These are phyloP conservation scores for Volvox reticuliferus DNA, from an alignment of 139 green algal genomes.

Conservation along the genomic window DNA sequence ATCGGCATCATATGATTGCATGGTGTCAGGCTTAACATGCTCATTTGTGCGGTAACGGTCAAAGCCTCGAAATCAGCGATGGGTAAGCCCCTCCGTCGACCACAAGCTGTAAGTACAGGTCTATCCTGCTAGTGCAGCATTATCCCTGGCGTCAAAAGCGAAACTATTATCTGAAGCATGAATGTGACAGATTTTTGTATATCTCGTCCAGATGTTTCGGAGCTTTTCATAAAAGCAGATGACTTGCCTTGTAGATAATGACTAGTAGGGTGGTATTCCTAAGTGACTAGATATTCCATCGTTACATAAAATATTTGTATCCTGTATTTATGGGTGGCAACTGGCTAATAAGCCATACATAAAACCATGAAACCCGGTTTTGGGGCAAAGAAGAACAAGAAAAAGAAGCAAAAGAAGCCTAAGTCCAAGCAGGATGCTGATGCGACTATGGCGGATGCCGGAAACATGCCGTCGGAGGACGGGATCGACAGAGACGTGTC, in stretches of 20 bases:
- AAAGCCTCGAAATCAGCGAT: no score
- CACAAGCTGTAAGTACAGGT: no score
- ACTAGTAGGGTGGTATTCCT: no score
- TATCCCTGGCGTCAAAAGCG: no score
- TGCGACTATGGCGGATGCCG: not conserved
- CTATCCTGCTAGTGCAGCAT: no score
- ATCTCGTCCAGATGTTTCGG: not conserved
- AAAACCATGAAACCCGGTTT: constrained; percentile 30
- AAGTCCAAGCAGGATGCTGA: not conserved
- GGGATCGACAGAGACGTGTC: constrained; percentile 10
- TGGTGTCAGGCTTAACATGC: not conserved
- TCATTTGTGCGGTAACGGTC: not conserved
- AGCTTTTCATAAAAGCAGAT: not conserved
- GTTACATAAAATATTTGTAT: no score
- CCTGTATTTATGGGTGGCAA: no score
- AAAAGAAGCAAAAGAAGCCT: constrained; percentile 28
- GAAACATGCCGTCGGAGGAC: constrained; percentile 7
- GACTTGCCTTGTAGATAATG: no score
- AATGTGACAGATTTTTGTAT: not conserved
- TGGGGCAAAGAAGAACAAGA: constrained; percentile 9
- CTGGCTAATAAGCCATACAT: not conserved
- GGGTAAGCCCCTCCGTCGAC: no score
- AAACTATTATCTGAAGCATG: not conserved
- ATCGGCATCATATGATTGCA: not conserved
- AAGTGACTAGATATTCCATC: no score